Evolutionary conservation across 257 asterid species (phyloP), one percentile per base, ranked within the genome.

Genomic region (Rehmannia glutinosa): DNA sequence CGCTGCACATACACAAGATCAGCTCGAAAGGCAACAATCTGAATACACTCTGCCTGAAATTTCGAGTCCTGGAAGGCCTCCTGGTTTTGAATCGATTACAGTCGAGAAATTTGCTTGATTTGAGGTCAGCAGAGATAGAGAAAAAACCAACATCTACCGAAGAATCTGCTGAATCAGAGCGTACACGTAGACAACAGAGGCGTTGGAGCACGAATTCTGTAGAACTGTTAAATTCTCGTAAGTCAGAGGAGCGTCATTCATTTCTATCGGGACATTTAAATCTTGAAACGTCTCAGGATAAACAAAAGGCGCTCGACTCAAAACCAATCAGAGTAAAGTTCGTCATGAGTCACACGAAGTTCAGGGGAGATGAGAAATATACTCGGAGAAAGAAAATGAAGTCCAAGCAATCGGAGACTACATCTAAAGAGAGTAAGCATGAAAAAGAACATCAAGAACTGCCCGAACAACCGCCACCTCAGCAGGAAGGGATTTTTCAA

Each of bases 381-480:
- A 46, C 54, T 35, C 23, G 67, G 45, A 58, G 68, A 58, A 69
- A 49, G 53, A 73, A 69, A 38, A 7, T 9, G 38, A 35, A 17
- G 17, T 49, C 39, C 2, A 33, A 33, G 39, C 39, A 33, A 33
- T 10, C 7, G 39, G 39, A 33, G 39, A 4, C 8, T 33, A 10
- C 39, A 3, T 33, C 39, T 50, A 23, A 23, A 38, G 45, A 24
- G 3, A 20, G 36, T 20, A 21, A 41, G 19, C n/a, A 24, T 53
- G 42, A 19, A 30, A 11, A 35, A 20, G 11, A 8, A 46, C 21
- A 8, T 46, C 53, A 46, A 17, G 53, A 46, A 5, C 7, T 10
- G 8, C 5, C 1, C 8, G 39, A 33, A 33, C 5, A 33, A 1
- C 7, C 39, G 7, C 39, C 39, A 33, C 7, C 39, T 33, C 39